A percentile compares a stretch with the other conserved stretches of the same genome.
Evolutionary conservation across 768 basidiomycete species (phyloP).

Genomic region (Pleurotus cornucopiae): DNA sequence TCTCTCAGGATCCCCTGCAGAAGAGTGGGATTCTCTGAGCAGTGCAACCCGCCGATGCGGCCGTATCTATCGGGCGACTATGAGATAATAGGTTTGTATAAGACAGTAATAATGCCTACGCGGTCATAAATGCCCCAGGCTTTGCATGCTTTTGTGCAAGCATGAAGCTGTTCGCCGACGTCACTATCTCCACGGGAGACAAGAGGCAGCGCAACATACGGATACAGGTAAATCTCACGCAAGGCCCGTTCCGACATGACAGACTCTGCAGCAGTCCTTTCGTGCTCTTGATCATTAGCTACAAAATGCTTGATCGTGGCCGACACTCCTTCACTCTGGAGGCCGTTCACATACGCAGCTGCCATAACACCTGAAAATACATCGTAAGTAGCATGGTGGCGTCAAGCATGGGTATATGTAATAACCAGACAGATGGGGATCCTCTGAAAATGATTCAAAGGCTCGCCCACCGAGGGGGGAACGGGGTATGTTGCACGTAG

Average conservation of each 20-base stretch:
- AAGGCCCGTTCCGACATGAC: constrained; percentile 63
- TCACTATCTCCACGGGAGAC: not conserved
- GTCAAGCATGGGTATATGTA: not conserved
- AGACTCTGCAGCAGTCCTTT: constrained; percentile 60
- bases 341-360: constrained; percentile 63
- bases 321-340: constrained; percentile 62
- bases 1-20: constrained; percentile 60
- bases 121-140: constrained; percentile 67
- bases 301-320: constrained; percentile 76
- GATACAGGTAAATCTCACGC: constrained; percentile 69
- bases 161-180: constrained; percentile 46
- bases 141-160: constrained; percentile 59
- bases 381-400: not conserved
- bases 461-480: constrained; percentile 55
- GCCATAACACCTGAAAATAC: constrained; percentile 45
- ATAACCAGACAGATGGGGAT: constrained; percentile 60
- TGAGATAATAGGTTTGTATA: not conserved
- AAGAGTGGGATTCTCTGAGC: constrained; percentile 61
- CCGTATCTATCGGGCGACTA: constrained; percentile 42
- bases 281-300: constrained; percentile 71
- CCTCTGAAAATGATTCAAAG: constrained; percentile 74
- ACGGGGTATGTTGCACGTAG: constrained; percentile 74
- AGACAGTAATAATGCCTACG: constrained; percentile 28
- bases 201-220: constrained; percentile 32
- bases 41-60: constrained; percentile 67